Conservation (phyloP, 2,329 filamentous ascomycete species). For the Talaromyces rugulosus region DNA sequence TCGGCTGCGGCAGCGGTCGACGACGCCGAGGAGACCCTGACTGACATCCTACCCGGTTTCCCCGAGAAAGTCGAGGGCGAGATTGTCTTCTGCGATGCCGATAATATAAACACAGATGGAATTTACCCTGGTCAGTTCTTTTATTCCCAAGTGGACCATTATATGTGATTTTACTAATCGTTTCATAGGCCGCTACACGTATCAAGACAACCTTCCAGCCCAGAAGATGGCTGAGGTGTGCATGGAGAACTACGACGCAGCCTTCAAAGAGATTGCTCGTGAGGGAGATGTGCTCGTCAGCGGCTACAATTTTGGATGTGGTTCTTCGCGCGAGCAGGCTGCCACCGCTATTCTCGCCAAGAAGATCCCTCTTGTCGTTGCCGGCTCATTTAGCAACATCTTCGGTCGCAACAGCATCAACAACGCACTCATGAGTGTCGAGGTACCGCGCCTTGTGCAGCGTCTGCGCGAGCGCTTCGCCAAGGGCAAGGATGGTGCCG, state of each 20-base stretch:
- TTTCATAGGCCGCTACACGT: constrained; percentile 58
- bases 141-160: background rate
- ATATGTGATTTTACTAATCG: background rate
- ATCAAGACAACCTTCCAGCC: constrained; percentile 73
- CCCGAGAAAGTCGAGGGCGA: constrained; percentile 78
- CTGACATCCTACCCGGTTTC: constrained; percentile 79
- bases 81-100: constrained; percentile 80
- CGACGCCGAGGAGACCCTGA: constrained; percentile 32
- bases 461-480: constrained; percentile 31
- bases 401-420: constrained; percentile 27
- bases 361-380: constrained; percentile 57
- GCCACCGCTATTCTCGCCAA: constrained; percentile 82
- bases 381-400: background rate
- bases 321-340: constrained; percentile 53
- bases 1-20: background rate
- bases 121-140: constrained; percentile 76
- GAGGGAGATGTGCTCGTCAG: constrained; percentile 72
- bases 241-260: constrained; percentile 88
- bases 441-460: constrained; percentile 33
- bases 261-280: constrained; percentile 59
- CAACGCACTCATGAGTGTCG: constrained; percentile 38
- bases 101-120: constrained; percentile 86
- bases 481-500: constrained; percentile 16
- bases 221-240: constrained; percentile 84
- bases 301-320: constrained; percentile 60